These are phyloP conservation scores for Copromyces sp. DNA, from an alignment of 495 filamentous ascomycete genomes.

Conservation along the genomic window DNA sequence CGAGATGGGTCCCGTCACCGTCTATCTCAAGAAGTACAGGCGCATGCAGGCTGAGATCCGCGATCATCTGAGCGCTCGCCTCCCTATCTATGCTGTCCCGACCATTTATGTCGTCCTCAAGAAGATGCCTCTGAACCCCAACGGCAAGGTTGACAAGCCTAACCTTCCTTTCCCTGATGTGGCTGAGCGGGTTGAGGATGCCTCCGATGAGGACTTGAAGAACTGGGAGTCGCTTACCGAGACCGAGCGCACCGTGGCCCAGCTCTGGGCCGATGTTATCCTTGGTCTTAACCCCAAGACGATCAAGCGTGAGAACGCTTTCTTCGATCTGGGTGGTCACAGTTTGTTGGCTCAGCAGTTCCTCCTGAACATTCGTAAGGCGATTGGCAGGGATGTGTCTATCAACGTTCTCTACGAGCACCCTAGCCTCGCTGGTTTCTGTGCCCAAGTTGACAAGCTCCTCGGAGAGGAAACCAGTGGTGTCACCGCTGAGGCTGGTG, in stretches of 20 bases:
- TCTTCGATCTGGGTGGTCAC: conserved; percentile 87
- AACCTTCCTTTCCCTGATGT: conserved; percentile 85
- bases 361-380: conserved; percentile 55
- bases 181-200: conserved; percentile 34
- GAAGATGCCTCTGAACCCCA: conserved; percentile 82
- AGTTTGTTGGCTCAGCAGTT: conserved; percentile 81
- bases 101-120: conserved; percentile 66
- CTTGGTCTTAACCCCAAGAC: conserved; percentile 47
- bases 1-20: conserved; percentile 33
- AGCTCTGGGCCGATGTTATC: conserved; percentile 37
- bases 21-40: conserved; percentile 51
- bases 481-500: conserved; percentile 43
- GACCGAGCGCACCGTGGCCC: conserved; percentile 28
- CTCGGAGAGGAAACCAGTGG: conserved; percentile 23
- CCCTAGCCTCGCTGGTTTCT: conserved; percentile 64
- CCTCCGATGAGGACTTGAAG: conserved; percentile 59
- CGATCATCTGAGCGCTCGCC: conserved; percentile 60
- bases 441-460: conserved; percentile 61
- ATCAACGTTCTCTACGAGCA: conserved; percentile 70
- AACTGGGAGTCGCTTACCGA: conserved; percentile 51
- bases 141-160: conserved; percentile 89
- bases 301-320: conserved; percentile 55
- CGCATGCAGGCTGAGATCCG: conserved; percentile 64
- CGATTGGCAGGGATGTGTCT: conserved; percentile 53
- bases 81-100: conserved; percentile 77